Base-by-base conservation (phyloP, 768 basidiomycete genomes). In the Hortiboletus campestris region DNA sequence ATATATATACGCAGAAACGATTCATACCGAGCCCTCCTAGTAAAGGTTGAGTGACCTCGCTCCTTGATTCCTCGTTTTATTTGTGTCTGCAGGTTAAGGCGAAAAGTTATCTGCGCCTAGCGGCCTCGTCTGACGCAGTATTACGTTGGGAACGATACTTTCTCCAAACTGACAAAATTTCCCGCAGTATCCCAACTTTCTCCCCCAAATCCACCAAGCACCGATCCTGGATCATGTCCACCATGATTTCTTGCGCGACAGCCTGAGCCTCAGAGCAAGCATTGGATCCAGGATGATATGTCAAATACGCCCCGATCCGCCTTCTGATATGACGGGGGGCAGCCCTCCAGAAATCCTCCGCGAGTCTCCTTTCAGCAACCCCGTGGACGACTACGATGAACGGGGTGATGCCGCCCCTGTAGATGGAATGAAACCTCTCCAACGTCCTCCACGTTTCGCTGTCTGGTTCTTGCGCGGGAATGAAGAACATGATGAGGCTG, bases 101-200 rank as follows among this genome's bases (percentile, higher is more conserved):
- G 13, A 20, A 20, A 17, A n/a, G 34, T 29, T 41, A 41, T 32
- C 31, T 20, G 10, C 16, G 29, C 29, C 36, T 49, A 52, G 19
- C 17, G 17, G 12, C 35, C 17, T 44, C 12, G n/a, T 25, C 43
- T 14, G 36, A 32, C 20, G 11, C 40, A n/a, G 20, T 43, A 11
- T 20, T 43, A n/a, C 51, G 55, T 25, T 46, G 53, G 17, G 61
- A 63, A 14, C 64, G 64, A 38, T 66, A 63, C 35, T 25, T 63
- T 36, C 46, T 63, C 58, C 61, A 65, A 42, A 53, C 38, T 0
- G 65, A 56, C 14, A 64, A 44, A 25, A 67, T 61, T 42, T 54
- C 47, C 20, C 34, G 58, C 19, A 63, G 12, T 31, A 60, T 36
- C 32, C 59, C 63, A 14, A 54, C 60, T 32, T 19, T 64, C 39